phyloP scores from a whole-genome alignment of 2,329 filamentous ascomycete species.

The Fusarium nisikadoi region DNA sequence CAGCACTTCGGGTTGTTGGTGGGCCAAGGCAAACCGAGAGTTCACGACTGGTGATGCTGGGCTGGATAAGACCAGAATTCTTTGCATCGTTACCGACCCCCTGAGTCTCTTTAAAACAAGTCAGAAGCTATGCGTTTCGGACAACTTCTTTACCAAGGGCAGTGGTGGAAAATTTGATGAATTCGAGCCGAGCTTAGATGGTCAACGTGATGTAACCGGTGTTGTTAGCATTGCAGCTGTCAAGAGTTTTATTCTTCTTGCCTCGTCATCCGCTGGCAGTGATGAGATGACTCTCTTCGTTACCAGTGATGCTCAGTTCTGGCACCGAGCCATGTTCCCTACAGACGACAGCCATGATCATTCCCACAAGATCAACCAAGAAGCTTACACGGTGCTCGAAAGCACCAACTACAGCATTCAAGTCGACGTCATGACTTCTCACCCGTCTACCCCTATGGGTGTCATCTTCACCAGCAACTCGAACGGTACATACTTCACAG shows the following conservation, averaged over 20 bases:
- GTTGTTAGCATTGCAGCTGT: conserved; percentile 84
- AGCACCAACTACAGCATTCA: conserved; percentile 98
- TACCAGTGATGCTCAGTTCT: conserved; percentile 82
- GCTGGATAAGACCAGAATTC: conserved; percentile 74
- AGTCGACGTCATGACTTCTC: conserved; percentile 85
- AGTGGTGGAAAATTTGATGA: conserved; percentile 63
- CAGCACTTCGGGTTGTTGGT: conserved; percentile 81
- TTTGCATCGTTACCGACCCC: conserved; percentile 82
- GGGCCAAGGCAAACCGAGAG: conserved; percentile 80
- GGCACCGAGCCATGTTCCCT: conserved; percentile 93
- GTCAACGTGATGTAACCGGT: conserved; percentile 78
- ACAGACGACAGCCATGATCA: conserved; percentile 81
- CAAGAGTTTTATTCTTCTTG: conserved; percentile 87
- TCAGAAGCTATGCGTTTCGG: conserved; percentile 82
- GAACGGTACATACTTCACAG: conserved; percentile 94
- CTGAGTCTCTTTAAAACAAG: conserved; percentile 78
- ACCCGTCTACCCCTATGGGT: conserved; percentile 77
- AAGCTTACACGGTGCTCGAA: conserved; percentile 93
- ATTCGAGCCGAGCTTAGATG: conserved; percentile 81
- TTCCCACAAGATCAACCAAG: conserved; percentile 73
- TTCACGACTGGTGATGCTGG: conserved; percentile 77
- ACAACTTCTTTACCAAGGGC: conserved; percentile 77
- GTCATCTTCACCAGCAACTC: conserved; percentile 95
- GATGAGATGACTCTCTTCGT: conserved; percentile 94
- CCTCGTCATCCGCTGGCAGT: conserved; percentile 80